Evolutionary conservation across 2,329 filamentous ascomycete genomes (phyloP).

Genomic region (Fusarium poae): DNA sequence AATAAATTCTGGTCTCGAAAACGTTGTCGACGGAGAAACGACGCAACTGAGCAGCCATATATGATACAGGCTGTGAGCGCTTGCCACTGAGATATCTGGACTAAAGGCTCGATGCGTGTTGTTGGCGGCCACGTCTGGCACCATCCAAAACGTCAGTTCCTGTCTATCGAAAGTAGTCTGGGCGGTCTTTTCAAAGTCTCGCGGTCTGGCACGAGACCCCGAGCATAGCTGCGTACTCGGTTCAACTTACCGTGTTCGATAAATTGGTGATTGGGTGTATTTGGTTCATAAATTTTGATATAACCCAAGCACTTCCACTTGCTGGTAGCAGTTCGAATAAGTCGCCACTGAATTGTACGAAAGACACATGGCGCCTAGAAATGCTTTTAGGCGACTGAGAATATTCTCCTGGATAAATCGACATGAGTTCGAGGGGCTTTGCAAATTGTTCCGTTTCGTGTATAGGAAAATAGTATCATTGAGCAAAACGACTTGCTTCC

Average conservation of each 20-base stretch:
- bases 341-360: constrained; percentile 26
- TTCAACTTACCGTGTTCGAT: constrained; percentile 36
- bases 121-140: constrained; percentile 35
- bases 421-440: constrained; percentile 39
- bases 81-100: constrained; percentile 39
- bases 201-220: neutral
- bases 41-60: constrained; percentile 45
- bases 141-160: constrained; percentile 35
- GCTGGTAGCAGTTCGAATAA: constrained; percentile 43
- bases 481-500: constrained; percentile 4
- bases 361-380: constrained; percentile 27
- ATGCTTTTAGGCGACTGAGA: constrained; percentile 16
- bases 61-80: constrained; percentile 42
- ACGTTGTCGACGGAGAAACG: constrained; percentile 44
- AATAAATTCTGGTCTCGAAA: constrained; percentile 35
- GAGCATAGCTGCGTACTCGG: neutral
- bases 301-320: constrained; percentile 40
- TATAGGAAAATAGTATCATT: constrained; percentile 3
- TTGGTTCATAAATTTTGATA: constrained; percentile 42
- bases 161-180: constrained; percentile 14
- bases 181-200: neutral
- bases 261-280: constrained; percentile 22
- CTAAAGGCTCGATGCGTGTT: constrained; percentile 23
- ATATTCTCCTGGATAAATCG: constrained; percentile 12
- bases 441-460: neutral